Conservation (phyloP, 495 filamentous ascomycete genomes). For the Penicillium antarcticum region DNA sequence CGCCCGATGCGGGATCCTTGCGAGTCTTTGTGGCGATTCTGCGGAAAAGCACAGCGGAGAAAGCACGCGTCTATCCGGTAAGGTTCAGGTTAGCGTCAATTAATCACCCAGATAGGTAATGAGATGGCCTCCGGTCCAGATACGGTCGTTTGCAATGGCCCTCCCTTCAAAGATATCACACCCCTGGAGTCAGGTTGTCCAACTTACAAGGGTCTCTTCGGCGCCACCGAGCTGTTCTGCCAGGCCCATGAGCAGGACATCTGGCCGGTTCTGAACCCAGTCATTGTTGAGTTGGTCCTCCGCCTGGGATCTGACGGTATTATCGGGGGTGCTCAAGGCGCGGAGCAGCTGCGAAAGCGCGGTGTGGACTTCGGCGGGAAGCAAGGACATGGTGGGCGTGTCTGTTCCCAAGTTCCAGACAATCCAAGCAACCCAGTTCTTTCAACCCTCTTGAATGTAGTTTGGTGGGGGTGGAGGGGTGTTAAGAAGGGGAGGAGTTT, state of each 20-base stretch:
- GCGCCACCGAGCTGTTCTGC: slow-evolving; percentile 83
- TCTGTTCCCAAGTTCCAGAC: slow-evolving; percentile 31
- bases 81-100: background rate
- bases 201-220: slow-evolving; percentile 63
- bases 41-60: slow-evolving; percentile 91
- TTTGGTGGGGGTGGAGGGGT: slow-evolving; percentile 29
- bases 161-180: background rate
- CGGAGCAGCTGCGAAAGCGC: slow-evolving; percentile 82
- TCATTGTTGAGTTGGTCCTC: slow-evolving; percentile 86
- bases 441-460: slow-evolving; percentile 22
- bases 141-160: background rate
- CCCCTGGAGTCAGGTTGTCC: slow-evolving; percentile 4
- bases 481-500: slow-evolving; percentile 28
- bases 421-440: slow-evolving; percentile 21
- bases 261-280: slow-evolving; percentile 78
- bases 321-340: slow-evolving; percentile 87
- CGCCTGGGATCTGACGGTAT: slow-evolving; percentile 74
- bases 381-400: slow-evolving; percentile 68
- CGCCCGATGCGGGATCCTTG: slow-evolving; percentile 66
- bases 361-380: slow-evolving; percentile 75
- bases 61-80: slow-evolving; percentile 67
- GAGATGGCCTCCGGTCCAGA: no score
- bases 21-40: slow-evolving; percentile 84
- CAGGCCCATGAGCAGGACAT: slow-evolving; percentile 86
- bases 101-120: no score